phyloP scores from a whole-genome alignment of 495 filamentous ascomycete species.

The Penicillium macrosclerotiorum region DNA sequence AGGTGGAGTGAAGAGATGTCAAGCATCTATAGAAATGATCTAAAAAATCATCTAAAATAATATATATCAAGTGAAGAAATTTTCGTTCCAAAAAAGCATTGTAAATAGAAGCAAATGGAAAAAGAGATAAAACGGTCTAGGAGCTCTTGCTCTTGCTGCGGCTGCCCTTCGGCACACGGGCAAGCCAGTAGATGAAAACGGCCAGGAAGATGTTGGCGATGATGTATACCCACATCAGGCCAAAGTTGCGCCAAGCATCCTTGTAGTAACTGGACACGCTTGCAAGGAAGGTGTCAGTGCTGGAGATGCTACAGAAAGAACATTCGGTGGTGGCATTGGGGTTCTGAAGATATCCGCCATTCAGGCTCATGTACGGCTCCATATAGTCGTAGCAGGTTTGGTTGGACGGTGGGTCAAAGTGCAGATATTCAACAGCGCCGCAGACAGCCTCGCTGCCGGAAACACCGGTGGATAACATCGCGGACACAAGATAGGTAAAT shows the following conservation, averaged over 20 bases:
- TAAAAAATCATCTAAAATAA: no score
- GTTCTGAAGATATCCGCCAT: conserved; percentile 57
- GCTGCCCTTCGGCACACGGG: conserved; percentile 66
- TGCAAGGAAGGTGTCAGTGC: conserved; percentile 63
- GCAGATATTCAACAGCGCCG: conserved; percentile 53
- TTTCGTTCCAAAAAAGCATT: no score
- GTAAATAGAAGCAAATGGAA: conserved; percentile 1
- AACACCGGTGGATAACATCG: conserved; percentile 60
- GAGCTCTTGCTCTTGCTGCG: conserved; percentile 30
- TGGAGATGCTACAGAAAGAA: conserved; percentile 57
- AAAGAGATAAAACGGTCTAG: neutral
- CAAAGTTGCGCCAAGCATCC: conserved; percentile 73
- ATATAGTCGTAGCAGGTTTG: conserved; percentile 59
- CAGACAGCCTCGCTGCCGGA: conserved; percentile 59
- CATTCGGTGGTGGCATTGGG: conserved; percentile 52
- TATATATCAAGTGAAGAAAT: no score
- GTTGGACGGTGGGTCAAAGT: conserved; percentile 49
- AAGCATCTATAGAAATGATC: no score
- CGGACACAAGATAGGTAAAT: conserved; percentile 67
- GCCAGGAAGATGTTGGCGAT: conserved; percentile 69
- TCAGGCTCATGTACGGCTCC: conserved; percentile 40
- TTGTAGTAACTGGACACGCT: conserved; percentile 47
- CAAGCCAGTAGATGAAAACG: conserved; percentile 74
- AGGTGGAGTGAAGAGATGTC: no score
- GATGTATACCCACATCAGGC: conserved; percentile 64